These are phyloP conservation scores for Blastomyces silverae DNA, from an alignment of 2,329 filamentous ascomycete genomes.

Conservation along the genomic window DNA sequence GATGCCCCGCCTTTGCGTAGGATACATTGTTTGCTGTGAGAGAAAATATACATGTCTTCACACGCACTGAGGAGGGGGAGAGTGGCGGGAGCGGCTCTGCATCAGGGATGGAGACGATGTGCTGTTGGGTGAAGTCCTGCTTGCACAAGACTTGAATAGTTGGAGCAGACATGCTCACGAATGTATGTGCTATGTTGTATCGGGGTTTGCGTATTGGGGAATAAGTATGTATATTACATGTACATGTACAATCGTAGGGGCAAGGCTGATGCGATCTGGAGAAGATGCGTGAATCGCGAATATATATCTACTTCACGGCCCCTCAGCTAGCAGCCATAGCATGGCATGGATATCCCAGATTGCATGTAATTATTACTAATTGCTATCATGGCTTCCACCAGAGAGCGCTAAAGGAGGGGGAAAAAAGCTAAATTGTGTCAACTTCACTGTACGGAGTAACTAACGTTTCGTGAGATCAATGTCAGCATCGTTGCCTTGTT, in stretches of 20 bases:
- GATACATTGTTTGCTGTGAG: conserved; percentile 26
- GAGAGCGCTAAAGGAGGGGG: background rate
- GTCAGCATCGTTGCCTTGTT: too few relatives aligned
- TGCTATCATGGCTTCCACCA: background rate
- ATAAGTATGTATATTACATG: too few relatives aligned
- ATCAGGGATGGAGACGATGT: conserved; percentile 22
- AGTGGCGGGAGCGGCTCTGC: conserved; percentile 20
- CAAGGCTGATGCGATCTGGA: background rate
- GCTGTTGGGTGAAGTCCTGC: conserved; percentile 24
- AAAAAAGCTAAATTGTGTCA: background rate
- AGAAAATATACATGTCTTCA: conserved; percentile 23
- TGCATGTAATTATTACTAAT: too few relatives aligned
- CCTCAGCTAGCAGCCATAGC: too few relatives aligned
- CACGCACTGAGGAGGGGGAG: conserved; percentile 21
- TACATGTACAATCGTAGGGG: background rate
- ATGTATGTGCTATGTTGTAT: background rate
- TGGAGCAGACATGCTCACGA: background rate
- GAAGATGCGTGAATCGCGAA: background rate
- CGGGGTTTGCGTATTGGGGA: background rate
- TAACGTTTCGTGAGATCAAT: too few relatives aligned
- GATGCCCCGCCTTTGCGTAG: conserved; percentile 21
- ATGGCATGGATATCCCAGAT: too few relatives aligned
- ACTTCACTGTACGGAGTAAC: too few relatives aligned
- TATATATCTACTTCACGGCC: background rate
- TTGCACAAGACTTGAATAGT: conserved; percentile 24